Base-by-base conservation (phyloP, 768 basidiomycete genomes). In the Cystobasidium tubakii region DNA sequence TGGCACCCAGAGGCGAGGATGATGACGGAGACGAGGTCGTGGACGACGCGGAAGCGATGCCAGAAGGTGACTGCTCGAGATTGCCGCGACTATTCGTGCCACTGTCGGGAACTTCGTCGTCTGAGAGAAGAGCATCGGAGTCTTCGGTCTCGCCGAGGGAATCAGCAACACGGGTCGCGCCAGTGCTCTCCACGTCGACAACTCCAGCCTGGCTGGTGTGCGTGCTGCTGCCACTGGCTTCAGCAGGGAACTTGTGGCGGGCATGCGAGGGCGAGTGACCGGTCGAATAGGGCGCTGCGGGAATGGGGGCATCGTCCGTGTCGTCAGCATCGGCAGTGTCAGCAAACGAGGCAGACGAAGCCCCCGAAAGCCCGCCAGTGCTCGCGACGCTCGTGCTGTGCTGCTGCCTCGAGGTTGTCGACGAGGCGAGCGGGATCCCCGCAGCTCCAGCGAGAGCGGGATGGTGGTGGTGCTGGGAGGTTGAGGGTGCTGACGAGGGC, bases 241-340 rank as follows among this genome's bases (percentile, higher is more conserved):
- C 57, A 29, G 10, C n/a, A 10, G 66, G 66, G 66, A 67, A 67
- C 50, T 67, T 67, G 44, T 67, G 66, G 23, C 66, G 25, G 39
- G 66, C 66, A 42, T 67, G 66, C 50, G 66, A 67, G 44, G 66
- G 66, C 23, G 66, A 67, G 50, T 67, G 66, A 17, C 66, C 66
- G 1, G 43, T 46, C 29, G 29, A 33, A 43, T 29, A 67, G 44
- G 66, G 66, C 27, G 66, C 53, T 43, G 53, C 29, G n/a, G 66
- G 66, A 27, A 67, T 53, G 10, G 44, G 17, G 9, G 23, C 39
- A 31, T 29, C 29, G 39, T 67, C 66, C 57, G 29, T 39, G 17
- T 67, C 66, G 27, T 67, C 65, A 3, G 39, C 65, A n/a, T 66
- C 65, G 23, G n/a, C 43, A 23, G 43, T 23, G 9, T 23, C 46